These are phyloP conservation scores for Kodamaea plutei DNA, from an alignment of 1,139 yeast genomes.

Conservation along the genomic window DNA sequence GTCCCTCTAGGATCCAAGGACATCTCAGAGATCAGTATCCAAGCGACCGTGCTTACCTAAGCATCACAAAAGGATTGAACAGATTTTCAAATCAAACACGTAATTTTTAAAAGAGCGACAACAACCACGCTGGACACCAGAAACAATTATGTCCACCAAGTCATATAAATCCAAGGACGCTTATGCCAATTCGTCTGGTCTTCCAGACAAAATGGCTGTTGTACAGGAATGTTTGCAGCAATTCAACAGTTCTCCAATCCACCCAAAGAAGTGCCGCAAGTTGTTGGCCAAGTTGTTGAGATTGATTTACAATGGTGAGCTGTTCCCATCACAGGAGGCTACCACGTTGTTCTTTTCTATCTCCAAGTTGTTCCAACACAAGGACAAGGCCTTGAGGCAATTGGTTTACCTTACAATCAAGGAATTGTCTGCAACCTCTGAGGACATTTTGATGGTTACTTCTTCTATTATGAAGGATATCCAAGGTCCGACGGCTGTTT, in stretches of 20 bases:
- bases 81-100: constrained; percentile 13
- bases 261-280: constrained; percentile 80
- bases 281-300: constrained; percentile 71
- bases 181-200: constrained; percentile 40
- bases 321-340: constrained; percentile 84
- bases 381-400: constrained; percentile 86
- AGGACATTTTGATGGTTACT: constrained; percentile 95
- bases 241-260: constrained; percentile 88
- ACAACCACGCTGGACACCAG: no score
- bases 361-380: constrained; percentile 91
- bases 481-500: constrained; percentile 80
- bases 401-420: constrained; percentile 91
- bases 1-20: no score
- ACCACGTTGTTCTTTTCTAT: constrained; percentile 91
- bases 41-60: no score
- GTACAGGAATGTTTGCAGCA: constrained; percentile 93
- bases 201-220: constrained; percentile 94
- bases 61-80: no score
- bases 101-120: constrained; percentile 5
- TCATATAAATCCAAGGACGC: constrained; percentile 84
- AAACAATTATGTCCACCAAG: constrained; percentile 72
- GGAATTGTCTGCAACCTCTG: constrained; percentile 79
- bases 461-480: constrained; percentile 97
- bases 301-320: constrained; percentile 77
- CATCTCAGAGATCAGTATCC: no score